Evolutionary conservation across 345 rosid genomes (phyloP), one percentile per base, ranked within the genome.

Genomic region (Citrus sp.): DNA sequence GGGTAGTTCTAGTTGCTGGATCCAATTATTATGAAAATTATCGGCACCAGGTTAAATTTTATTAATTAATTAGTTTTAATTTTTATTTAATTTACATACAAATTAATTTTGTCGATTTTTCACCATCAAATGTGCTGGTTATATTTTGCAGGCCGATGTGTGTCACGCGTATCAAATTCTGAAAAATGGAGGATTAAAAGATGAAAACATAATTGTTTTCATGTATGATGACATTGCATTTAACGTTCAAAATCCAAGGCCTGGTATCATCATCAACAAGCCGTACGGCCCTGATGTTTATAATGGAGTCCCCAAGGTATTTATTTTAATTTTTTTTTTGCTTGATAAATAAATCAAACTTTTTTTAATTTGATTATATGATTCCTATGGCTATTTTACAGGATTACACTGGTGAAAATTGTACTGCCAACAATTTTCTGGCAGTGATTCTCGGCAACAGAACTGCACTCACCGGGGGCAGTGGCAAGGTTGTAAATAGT

Each of bases 1-100:
- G 97, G 97, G 98, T 94, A 34, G 87, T 93, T 85, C 80, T 93
- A 25, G 79, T 92, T 28, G 93, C 98, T 16, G 98, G 97, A 22
- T 93, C 98, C 4, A 54, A 6, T 3, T 77, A 68, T 6, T 92
- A 81, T 46, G 6, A 0, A 0, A 93, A 93, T 78, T 93, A 92
- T 73, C 74, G 98, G 62, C 98, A 93, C 82, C 98, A 92, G 93
- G 97, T 93, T 55, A 24, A n/a, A 9, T 6, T 46, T 46, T 12
- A 46, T 46, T 10, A 46, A 46, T 46, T 3, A 0, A 46, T 12
- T 12, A 24, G 32, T 63, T 30, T 69, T 58, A 14, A 16, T 32
- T 22, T n/a, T 70, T 7, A 18, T 21, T 34, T 30, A n/a, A n/a
- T 37, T 25, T 24, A 13, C 7, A 16, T 49, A 3, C 16, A 12